Base-by-base conservation (phyloP, 306 rosid genomes). In the Abrus precatorius region DNA sequence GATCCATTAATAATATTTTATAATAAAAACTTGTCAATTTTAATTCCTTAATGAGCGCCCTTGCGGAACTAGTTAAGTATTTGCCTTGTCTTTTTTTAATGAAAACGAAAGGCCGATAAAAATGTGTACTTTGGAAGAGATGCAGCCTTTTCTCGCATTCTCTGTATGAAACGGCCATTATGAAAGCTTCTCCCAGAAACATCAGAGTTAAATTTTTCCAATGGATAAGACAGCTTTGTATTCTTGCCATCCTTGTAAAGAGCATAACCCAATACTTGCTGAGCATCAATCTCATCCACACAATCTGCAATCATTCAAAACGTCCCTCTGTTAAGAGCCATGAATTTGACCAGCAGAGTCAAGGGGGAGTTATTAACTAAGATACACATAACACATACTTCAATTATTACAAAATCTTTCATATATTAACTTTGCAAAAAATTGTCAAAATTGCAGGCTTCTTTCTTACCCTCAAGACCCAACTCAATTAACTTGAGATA, bases 251-350 rank as follows among this genome's bases (percentile, higher is more conserved):
- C 92, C 72, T 86, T 88, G 63, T 78, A 85, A n/a, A 88, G 86
- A 50, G 97, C 97, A 76, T 95, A 95, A 0, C 98, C 98, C 74
- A 85, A 86, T 1, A 95, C 91, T 75, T 59, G 73, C 48, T 92
- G 97, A 48, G 98, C 90, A 80, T 95, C 98, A 63, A 95, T 95
- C 64, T 88, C 84, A 10, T 86, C 66, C 11, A 91, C 90, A 80
- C 98, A 88, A 82, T 91, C 97, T 94, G 90, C 81, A 80, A 45
- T 28, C 59, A 79, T 50, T 77, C 60, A 84, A 57, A 61, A 52
- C 63, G 1, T 34, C 45, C 9, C 29, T 20, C 34, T 28, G 54
- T 77, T 64, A 81, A 62, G 33, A 72, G 6, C 11, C 44, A 43
- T 56, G 53, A 69, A 30, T 54, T 65, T 75, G 57, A 65, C 28